phyloP scores from a whole-genome alignment of 1,139 yeast species.

The Candida buenavistaensis region DNA sequence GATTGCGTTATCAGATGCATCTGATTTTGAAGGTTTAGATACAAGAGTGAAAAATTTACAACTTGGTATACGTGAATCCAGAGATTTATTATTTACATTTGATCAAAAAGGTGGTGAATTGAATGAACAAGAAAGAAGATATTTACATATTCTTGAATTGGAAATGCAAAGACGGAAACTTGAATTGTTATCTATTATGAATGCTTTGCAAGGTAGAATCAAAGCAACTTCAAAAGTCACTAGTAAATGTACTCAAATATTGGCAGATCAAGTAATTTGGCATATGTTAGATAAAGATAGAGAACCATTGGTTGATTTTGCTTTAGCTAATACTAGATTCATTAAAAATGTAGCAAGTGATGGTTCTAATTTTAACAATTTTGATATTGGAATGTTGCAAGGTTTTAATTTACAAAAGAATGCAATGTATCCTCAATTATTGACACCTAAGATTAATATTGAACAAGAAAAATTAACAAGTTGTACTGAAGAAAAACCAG shows the following conservation, averaged over 20 bases:
- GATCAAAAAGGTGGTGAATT: constrained; percentile 28
- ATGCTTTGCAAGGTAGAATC: constrained; percentile 53
- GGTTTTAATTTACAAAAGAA: constrained; percentile 67
- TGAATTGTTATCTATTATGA: constrained; percentile 66
- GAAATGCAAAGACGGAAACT: constrained; percentile 58
- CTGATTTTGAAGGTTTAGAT: constrained; percentile 59
- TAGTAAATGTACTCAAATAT: constrained; percentile 35
- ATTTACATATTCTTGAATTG: constrained; percentile 45
- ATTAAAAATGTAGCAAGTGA: constrained; percentile 55
- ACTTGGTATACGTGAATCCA: constrained; percentile 46
- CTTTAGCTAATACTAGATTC: constrained; percentile 62
- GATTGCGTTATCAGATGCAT: constrained; percentile 65
- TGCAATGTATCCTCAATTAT: constrained; percentile 68
- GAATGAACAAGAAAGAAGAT: constrained; percentile 23
- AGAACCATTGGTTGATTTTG: constrained; percentile 70
- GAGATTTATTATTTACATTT: constrained; percentile 46
- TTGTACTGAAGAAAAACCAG: constrained; percentile 21
- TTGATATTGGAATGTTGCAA: constrained; percentile 63
- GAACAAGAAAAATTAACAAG: constrained; percentile 10
- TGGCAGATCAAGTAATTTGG: constrained; percentile 66
- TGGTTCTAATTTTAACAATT: constrained; percentile 60
- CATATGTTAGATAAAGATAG: constrained; percentile 65
- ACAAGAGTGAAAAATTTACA: constrained; percentile 57
- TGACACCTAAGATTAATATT: constrained; percentile 49
- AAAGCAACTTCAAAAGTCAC: constrained; percentile 28